A percentile compares a stretch with the other conserved stretches of the same genome.
Evolutionary conservation across 768 basidiomycete species (phyloP).

Genomic region (Wakefieldia striispora): DNA sequence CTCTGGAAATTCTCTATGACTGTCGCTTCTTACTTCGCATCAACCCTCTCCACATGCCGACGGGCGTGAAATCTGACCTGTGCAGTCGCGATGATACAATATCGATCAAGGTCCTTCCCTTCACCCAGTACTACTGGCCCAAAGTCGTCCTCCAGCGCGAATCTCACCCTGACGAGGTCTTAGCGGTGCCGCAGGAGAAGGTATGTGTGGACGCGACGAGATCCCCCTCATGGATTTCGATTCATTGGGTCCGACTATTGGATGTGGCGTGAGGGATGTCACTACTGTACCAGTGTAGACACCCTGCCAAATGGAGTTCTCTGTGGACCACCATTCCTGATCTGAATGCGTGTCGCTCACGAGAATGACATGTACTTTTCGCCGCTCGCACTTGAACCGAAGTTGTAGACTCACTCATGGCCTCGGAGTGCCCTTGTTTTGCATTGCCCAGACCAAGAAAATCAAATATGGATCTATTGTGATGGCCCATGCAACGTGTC

Average conservation of each 20-base stretch:
- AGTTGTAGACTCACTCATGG: too few species aligned
- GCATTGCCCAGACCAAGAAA: neutral
- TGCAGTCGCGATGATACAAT: conserved; percentile 13
- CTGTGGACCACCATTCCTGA: too few species aligned
- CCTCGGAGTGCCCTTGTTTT: too few species aligned
- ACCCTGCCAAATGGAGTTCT: too few species aligned
- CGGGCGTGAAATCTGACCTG: conserved; percentile 32
- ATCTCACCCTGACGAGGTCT: conserved; percentile 17
- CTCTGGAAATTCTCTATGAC: conserved; percentile 55
- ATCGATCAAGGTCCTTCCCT: conserved; percentile 36
- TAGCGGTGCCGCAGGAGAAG: conserved; percentile 20
- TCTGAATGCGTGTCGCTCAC: too few species aligned
- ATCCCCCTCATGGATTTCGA: conserved; percentile 41
- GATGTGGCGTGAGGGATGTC: conserved; percentile 23
- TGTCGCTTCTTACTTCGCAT: conserved; percentile 59
- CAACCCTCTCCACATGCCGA: conserved; percentile 43
- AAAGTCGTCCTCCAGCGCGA: conserved; percentile 35
- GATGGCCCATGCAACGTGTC: too few species aligned
- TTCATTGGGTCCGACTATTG: conserved; percentile 41
- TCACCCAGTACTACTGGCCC: conserved; percentile 49
- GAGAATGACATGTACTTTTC: too few species aligned
- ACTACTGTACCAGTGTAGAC: too few species aligned
- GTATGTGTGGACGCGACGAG: conserved; percentile 2
- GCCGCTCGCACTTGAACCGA: too few species aligned
- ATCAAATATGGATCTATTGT: neutral